Percentiles rank a stretch among this genome's conserved stretches.
These are phyloP conservation scores for Anisodus acutangulus DNA, from an alignment of 257 asterid species.

Conservation along the genomic window DNA sequence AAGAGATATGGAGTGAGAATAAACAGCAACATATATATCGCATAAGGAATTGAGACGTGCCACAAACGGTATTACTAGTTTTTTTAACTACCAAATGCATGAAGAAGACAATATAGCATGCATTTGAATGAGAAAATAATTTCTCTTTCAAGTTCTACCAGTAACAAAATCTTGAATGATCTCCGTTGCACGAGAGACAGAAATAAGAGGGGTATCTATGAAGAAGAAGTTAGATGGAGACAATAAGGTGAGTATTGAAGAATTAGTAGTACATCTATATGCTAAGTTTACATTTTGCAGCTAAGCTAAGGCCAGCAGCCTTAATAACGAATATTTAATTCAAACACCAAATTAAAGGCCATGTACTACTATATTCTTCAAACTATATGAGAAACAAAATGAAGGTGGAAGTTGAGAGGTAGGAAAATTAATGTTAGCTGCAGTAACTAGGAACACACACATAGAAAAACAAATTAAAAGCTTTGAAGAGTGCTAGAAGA, in stretches of 20 bases:
- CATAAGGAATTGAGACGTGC: not conserved
- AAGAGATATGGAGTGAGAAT: not conserved
- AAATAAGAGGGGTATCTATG: not conserved
- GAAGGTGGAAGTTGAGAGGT: slow-evolving; percentile 25
- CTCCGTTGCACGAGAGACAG: too few species aligned
- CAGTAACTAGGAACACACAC: not conserved
- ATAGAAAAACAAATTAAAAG: slow-evolving; percentile 3
- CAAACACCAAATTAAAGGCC: not conserved
- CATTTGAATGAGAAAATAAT: too few species aligned
- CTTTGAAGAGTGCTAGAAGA: not conserved
- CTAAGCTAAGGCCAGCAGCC: not conserved
- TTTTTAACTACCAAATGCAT: not conserved
- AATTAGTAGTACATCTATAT: not conserved
- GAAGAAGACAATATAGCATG: not conserved
- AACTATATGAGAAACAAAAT: not conserved
- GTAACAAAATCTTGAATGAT: too few species aligned
- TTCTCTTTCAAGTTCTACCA: too few species aligned
- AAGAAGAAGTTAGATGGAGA: not conserved
- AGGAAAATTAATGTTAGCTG: slow-evolving; percentile 24
- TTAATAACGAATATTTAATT: not conserved
- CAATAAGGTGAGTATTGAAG: not conserved
- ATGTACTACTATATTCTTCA: not conserved
- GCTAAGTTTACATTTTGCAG: not conserved
- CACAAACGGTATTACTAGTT: not conserved
- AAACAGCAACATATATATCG: not conserved